phyloP scores from a whole-genome alignment of 2,329 filamentous ascomycete species.

The Epichloe festucae region DNA sequence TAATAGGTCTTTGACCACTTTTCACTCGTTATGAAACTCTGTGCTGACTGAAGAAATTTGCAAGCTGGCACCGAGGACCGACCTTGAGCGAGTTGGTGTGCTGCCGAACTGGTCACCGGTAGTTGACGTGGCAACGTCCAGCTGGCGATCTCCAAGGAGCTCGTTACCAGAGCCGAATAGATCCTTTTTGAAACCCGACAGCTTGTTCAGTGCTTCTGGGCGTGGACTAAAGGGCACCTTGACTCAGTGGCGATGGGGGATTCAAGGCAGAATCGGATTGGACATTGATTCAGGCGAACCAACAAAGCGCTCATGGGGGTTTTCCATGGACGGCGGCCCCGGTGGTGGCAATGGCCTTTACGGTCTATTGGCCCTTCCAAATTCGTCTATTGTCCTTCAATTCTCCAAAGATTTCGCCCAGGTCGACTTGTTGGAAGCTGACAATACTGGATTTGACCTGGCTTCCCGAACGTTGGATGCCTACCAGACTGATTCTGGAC shows the following conservation, averaged over 20 bases:
- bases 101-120: conserved; percentile 53
- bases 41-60: not conserved
- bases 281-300: conserved; percentile 38
- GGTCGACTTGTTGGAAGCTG: conserved; percentile 28
- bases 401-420: conserved; percentile 35
- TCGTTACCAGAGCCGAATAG: conserved; percentile 4
- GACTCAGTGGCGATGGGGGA: conserved; percentile 52
- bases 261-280: conserved; percentile 53
- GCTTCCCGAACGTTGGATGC: conserved; percentile 38
- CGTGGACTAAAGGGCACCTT: conserved; percentile 49
- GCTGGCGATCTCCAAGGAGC: not conserved
- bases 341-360: conserved; percentile 12
- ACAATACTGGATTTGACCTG: conserved; percentile 35
- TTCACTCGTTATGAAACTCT: conserved; percentile 1
- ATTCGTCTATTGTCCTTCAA: conserved; percentile 33
- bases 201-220: conserved; percentile 54
- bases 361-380: conserved; percentile 36
- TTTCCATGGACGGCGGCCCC: conserved; percentile 18
- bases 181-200: conserved; percentile 28
- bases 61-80: conserved; percentile 41
- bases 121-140: conserved; percentile 36
- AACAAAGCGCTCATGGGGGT: conserved; percentile 42
- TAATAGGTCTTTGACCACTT: not conserved
- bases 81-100: conserved; percentile 27
- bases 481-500: conserved; percentile 20